Conservation (phyloP, 208 protist genomes). For the Trypanosoma caninum region DNA sequence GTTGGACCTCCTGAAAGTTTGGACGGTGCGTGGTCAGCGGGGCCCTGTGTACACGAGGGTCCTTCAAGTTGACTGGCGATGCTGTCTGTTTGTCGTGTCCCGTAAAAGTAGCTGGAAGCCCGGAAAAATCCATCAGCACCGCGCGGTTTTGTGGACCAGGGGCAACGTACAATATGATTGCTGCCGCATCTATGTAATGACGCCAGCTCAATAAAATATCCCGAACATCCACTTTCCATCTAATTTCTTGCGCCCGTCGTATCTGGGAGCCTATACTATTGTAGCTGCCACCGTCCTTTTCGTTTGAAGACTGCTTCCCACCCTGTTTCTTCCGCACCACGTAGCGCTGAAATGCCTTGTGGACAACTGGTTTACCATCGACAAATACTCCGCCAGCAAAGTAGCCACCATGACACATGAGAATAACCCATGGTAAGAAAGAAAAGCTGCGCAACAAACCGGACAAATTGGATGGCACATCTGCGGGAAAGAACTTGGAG, state of each 20-base stretch:
- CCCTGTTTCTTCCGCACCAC: slow-evolving; percentile 92
- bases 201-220: slow-evolving; percentile 77
- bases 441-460: slow-evolving; percentile 38
- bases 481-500: slow-evolving; percentile 27
- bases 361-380: slow-evolving; percentile 43
- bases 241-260: slow-evolving; percentile 80
- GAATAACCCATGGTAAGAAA: slow-evolving; percentile 53
- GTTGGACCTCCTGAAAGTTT: slow-evolving; percentile 79
- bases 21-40: slow-evolving; percentile 83
- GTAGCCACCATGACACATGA: slow-evolving; percentile 88
- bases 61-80: slow-evolving; percentile 63
- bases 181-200: slow-evolving; percentile 57
- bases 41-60: slow-evolving; percentile 69
- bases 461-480: slow-evolving; percentile 25
- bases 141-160: slow-evolving; percentile 83
- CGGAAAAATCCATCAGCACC: slow-evolving; percentile 67
- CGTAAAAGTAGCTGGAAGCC: slow-evolving; percentile 18
- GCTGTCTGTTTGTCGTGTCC: slow-evolving; percentile 16
- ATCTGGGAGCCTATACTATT: slow-evolving; percentile 84
- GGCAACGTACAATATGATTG: slow-evolving; percentile 79
- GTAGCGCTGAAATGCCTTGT: slow-evolving; percentile 91
- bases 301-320: slow-evolving; percentile 81
- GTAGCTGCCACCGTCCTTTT: slow-evolving; percentile 74
- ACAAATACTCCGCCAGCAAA: slow-evolving; percentile 85
- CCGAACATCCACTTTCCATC: slow-evolving; percentile 77